A percentile compares a stretch with the other conserved stretches of the same genome.
These are phyloP conservation scores for Hyaloperonospora brassicae DNA, from an alignment of 352 stramenopile species.

Conservation along the genomic window DNA sequence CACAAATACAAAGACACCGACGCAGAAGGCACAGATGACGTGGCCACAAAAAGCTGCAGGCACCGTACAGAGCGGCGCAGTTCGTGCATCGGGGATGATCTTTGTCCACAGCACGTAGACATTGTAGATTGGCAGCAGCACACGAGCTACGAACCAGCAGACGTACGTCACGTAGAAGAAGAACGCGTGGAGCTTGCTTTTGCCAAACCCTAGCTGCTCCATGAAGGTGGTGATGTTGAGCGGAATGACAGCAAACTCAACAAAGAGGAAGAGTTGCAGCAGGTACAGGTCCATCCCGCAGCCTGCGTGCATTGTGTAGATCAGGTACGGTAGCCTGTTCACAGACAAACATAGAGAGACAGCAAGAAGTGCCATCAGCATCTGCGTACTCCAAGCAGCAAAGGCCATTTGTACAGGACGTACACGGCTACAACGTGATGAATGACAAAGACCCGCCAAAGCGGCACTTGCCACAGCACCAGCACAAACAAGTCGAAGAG, in stretches of 20 bases:
- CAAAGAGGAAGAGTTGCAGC: conserved; percentile 72
- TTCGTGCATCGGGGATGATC: conserved; percentile 44
- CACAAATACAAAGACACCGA: conserved; percentile 76
- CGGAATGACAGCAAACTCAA: conserved; percentile 77
- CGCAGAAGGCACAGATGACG: conserved; percentile 72
- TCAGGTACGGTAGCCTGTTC: conserved; percentile 62
- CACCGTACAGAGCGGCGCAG: conserved; percentile 48
- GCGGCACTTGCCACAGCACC: conserved; percentile 55
- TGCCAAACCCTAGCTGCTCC: conserved; percentile 66
- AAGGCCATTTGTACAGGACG: conserved; percentile 13
- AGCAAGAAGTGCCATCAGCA: conserved; percentile 1
- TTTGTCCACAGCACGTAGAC: conserved; percentile 71
- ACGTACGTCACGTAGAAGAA: conserved; percentile 76
- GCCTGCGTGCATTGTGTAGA: conserved; percentile 72
- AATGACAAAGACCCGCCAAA: conserved; percentile 72
- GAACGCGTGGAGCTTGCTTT: conserved; percentile 43
- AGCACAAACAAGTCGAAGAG: conserved; percentile 74
- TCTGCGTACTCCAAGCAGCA: neutral
- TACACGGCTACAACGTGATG: conserved; percentile 78
- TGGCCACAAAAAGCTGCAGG: conserved; percentile 67
- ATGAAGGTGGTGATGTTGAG: conserved; percentile 78
- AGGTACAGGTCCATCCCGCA: conserved; percentile 74
- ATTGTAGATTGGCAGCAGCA: conserved; percentile 71
- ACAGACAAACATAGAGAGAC: neutral
- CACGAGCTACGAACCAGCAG: conserved; percentile 66